These are phyloP conservation scores for Groenewaldozyma salmanticensis DNA, from an alignment of 805 yeast genomes.

Conservation along the genomic window DNA sequence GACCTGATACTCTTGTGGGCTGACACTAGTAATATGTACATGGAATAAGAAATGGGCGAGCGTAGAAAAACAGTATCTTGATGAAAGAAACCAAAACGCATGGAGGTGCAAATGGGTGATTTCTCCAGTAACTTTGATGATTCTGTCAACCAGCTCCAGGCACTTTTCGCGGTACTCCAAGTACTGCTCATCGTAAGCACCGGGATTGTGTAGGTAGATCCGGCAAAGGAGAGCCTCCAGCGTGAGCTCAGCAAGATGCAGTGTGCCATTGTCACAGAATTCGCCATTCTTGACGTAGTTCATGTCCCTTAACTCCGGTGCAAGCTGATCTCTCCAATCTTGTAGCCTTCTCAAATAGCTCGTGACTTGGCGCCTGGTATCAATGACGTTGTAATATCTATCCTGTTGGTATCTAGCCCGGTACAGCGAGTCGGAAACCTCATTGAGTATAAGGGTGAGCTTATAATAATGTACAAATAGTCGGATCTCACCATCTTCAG, in stretches of 20 bases:
- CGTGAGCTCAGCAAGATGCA: constrained; percentile 23
- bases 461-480: constrained; percentile 21
- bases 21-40: constrained; percentile 25
- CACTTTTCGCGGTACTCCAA: constrained; percentile 20
- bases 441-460: constrained; percentile 22
- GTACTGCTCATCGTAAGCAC: constrained; percentile 12
- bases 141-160: constrained; percentile 20
- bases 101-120: constrained; percentile 27
- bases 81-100: constrained; percentile 28
- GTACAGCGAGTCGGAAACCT: constrained; percentile 20
- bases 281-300: constrained; percentile 15
- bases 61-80: constrained; percentile 24
- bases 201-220: constrained; percentile 19
- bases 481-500: constrained; percentile 21
- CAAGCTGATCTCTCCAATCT: constrained; percentile 20
- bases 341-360: constrained; percentile 14
- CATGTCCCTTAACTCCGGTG: constrained; percentile 22
- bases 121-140: constrained; percentile 24
- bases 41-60: constrained; percentile 27
- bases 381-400: constrained; percentile 8
- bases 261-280: constrained; percentile 25
- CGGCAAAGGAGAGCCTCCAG: constrained; percentile 24
- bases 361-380: constrained; percentile 12
- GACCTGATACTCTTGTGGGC: constrained; percentile 18
- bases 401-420: constrained; percentile 10